These are phyloP conservation scores for Groenewaldozyma auringiensis DNA, from an alignment of 1,139 yeast genomes.

Conservation along the genomic window DNA sequence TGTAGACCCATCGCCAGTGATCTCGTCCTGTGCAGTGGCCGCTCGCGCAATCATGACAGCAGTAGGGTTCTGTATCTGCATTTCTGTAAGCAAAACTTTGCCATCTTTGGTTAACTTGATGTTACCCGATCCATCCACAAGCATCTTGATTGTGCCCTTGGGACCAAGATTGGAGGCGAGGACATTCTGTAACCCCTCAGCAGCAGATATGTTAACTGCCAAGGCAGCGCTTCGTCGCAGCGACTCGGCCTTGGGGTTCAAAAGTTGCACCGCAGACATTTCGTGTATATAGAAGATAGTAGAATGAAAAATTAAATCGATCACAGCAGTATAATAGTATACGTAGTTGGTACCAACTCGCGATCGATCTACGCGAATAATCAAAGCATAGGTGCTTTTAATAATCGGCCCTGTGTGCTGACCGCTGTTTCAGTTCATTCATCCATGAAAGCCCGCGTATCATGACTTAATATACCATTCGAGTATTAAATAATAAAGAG, in stretches of 20 bases:
- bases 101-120: slow-evolving; percentile 97
- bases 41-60: slow-evolving; percentile 98
- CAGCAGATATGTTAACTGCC: slow-evolving; percentile 91
- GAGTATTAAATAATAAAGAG: too few species aligned
- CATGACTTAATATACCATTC: too few species aligned
- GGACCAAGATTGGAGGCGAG: slow-evolving; percentile 92
- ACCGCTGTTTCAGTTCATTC: too few species aligned
- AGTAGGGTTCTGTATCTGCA: slow-evolving; percentile 99
- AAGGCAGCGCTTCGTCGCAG: slow-evolving; percentile 90
- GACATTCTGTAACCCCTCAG: slow-evolving; percentile 92
- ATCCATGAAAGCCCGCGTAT: too few species aligned
- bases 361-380: too few species aligned
- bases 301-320: slow-evolving; percentile 4
- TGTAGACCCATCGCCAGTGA: slow-evolving; percentile 99
- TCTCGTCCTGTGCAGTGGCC: slow-evolving; percentile 97
- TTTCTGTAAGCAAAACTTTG: slow-evolving; percentile 82
- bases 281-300: neutral
- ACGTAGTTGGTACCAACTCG: too few species aligned
- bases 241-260: slow-evolving; percentile 96
- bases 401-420: too few species aligned
- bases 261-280: slow-evolving; percentile 52
- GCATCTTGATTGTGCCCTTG: slow-evolving; percentile 89
- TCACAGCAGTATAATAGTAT: too few species aligned
- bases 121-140: slow-evolving; percentile 95
- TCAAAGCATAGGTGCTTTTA: too few species aligned